phyloP scores from a whole-genome alignment of 306 rosid genomes.

The Casuarina glauca region DNA sequence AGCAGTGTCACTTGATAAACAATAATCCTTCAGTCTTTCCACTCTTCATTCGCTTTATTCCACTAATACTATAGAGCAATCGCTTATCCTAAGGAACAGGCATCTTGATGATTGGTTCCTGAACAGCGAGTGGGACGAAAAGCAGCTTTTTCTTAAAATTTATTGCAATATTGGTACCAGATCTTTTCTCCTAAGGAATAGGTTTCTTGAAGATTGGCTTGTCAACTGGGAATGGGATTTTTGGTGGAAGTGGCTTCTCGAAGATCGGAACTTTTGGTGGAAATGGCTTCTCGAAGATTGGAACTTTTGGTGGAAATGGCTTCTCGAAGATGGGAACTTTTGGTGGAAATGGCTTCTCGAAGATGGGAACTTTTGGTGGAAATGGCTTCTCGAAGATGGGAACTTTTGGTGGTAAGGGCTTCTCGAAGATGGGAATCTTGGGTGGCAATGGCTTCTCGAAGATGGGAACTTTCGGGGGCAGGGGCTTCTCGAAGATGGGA shows the following conservation, averaged over 20 bases:
- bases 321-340: slow-evolving; percentile 26
- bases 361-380: not conserved
- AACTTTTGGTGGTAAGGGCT: slow-evolving; percentile 1
- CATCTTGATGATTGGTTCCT: too few species aligned
- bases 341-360: not conserved
- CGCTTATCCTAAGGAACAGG: too few species aligned
- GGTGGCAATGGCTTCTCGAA: slow-evolving; percentile 4
- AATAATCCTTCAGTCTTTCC: not conserved
- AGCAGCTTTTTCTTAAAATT: too few species aligned
- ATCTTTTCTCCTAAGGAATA: not conserved
- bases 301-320: slow-evolving; percentile 16
- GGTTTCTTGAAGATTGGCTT: not conserved
- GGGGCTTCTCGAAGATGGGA: not conserved
- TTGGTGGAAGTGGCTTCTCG: not conserved
- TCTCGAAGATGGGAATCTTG: not conserved
- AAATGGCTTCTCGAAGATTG: slow-evolving; percentile 10
- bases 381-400: slow-evolving; percentile 16
- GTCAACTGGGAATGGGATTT: not conserved
- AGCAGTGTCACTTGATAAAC: not conserved
- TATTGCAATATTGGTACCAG: too few species aligned
- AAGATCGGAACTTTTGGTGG: not conserved
- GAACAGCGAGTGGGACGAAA: too few species aligned
- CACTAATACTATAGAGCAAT: not conserved
- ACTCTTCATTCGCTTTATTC: not conserved
- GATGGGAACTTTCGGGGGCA: too few species aligned